phyloP scores from a whole-genome alignment of 2,329 filamentous ascomycete species.

The Paecilomyces niveus region DNA sequence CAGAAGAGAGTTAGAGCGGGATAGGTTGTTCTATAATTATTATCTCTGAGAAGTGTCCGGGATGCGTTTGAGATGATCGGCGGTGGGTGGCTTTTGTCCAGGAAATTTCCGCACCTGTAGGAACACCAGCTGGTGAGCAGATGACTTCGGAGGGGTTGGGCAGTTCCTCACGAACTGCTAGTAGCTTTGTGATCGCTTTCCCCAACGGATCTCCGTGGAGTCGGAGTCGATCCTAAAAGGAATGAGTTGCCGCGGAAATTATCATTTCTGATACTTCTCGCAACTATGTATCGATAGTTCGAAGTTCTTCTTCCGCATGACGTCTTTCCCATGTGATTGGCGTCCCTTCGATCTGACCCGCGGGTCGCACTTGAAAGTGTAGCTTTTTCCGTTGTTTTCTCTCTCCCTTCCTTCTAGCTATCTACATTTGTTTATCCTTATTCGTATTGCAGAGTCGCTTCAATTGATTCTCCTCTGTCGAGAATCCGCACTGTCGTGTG shows the following conservation, averaged over 20 bases:
- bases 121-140: neutral
- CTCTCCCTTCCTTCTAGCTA: neutral
- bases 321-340: slow-evolving; percentile 7
- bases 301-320: neutral
- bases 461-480: neutral
- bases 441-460: neutral
- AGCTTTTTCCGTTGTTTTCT: neutral
- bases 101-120: neutral
- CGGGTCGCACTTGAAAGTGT: neutral
- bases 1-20: neutral
- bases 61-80: neutral
- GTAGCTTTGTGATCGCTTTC: too few species aligned
- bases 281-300: neutral
- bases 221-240: neutral
- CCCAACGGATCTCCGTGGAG: neutral
- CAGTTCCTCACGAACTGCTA: neutral
- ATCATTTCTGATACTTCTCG: neutral
- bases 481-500: slow-evolving; percentile 2
- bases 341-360: neutral
- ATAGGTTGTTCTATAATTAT: neutral
- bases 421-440: neutral
- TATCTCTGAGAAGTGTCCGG: neutral
- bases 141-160: neutral
- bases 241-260: too few species aligned
- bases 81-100: neutral